Conservation (phyloP, 805 yeast species). For the Candida rishiriensis region DNA sequence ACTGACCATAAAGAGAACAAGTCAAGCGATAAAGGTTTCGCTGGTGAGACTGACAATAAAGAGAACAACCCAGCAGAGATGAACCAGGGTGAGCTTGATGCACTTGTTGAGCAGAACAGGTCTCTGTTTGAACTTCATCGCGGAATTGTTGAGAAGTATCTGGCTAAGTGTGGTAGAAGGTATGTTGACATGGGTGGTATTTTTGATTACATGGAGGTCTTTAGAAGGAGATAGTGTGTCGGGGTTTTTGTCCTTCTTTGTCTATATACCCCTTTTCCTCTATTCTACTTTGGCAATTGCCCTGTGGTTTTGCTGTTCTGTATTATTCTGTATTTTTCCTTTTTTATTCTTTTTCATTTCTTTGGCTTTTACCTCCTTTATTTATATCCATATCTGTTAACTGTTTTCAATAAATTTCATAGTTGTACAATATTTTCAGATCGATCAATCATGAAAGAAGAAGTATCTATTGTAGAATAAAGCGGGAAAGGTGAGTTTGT, state of each 20-base stretch:
- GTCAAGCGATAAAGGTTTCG: no score
- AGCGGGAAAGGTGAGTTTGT: no score
- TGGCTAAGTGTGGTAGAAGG: conserved; percentile 80
- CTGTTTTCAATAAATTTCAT: no score
- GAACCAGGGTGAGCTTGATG: conserved; percentile 55
- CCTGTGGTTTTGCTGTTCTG: no score
- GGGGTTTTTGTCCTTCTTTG: neutral
- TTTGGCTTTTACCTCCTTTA: no score
- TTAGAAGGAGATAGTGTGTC: conserved; percentile 7
- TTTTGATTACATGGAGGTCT: conserved; percentile 38
- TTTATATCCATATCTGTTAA: no score
- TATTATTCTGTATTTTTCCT: no score
- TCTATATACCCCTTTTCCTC: neutral
- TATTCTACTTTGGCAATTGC: neutral
- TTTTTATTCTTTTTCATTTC: no score
- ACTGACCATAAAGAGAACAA: conserved; percentile 18
- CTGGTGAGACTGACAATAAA: conserved; percentile 6
- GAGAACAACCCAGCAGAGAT: conserved; percentile 24
- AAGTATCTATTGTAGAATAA: no score
- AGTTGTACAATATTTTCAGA: no score
- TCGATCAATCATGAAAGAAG: no score
- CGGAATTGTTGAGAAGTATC: conserved; percentile 64
- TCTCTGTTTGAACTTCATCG: conserved; percentile 49
- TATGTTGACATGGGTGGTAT: conserved; percentile 81
- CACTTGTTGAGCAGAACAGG: conserved; percentile 76